Base-by-base conservation (phyloP, 768 basidiomycete genomes). In the Dioszegia aurantiaca region DNA sequence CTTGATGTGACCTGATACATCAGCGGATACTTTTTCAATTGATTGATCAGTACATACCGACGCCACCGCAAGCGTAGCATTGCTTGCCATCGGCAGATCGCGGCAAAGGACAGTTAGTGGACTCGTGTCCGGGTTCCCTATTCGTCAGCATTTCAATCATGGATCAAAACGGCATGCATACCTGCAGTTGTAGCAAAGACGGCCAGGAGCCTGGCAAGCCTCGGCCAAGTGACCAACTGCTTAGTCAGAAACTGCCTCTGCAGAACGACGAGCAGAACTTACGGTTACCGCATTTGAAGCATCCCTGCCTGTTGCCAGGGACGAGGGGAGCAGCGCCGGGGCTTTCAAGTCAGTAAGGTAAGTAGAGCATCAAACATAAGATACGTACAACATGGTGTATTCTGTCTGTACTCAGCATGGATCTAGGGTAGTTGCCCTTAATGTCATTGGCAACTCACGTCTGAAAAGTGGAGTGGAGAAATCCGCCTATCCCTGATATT, bases 201-300 rank as follows among this genome's bases (percentile, higher is more conserved):
- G 85, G 76, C 88, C 85, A 69, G 88, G 87, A 63, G 88, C 89
- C 44, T 89, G 83, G 75, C 90, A 94, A 55, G 87, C 88, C 81
- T 90, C 89, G 69, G 90, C 90, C 70, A 93, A 88, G 77, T 94
- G 90, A 46, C 90, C 90, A 74, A 92, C 90, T 92, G 67, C 8
- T 4, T 3, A 23, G 36, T 40, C 39, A 40, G 39, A 21, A n/a
- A 17, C 3, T 6, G 14, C 3, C 16, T 9, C 9, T 27, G 11
- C 23, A 39, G 16, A 39, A 16, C 31, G 4, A 9, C n/a, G n/a
- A 39, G 37, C 8, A 24, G 26, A 17, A 69, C 75, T 5, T 77
- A 89, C 90, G 82, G 78, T 90, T 90, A 76, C 90, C 90, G 76
- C 90, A 72, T 63, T 72, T 72, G 68, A 72, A 72, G 52, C 70